Conservation (phyloP, 2,329 filamentous ascomycete species). For the Thielaviopsis populi region DNA sequence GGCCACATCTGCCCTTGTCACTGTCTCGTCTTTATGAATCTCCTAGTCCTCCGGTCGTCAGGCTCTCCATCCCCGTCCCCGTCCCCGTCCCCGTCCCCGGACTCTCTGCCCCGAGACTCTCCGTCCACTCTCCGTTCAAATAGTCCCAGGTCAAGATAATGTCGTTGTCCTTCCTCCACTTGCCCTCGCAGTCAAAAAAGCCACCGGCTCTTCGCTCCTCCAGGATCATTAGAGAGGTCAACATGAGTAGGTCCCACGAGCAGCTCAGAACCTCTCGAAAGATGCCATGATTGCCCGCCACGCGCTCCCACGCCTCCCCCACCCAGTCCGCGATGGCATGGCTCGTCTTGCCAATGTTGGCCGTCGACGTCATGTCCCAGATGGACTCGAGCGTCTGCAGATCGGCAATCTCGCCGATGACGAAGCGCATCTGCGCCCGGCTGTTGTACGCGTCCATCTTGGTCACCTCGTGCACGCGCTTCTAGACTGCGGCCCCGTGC, state of each 20-base stretch:
- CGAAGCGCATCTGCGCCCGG: background rate
- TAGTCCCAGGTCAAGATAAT: conserved; percentile 4
- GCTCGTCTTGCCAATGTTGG: background rate
- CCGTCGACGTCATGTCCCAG: background rate
- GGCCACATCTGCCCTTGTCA: no score
- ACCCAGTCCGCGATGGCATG: conserved; percentile 9
- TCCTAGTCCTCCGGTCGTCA: no score
- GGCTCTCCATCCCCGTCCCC: no score
- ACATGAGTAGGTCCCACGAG: background rate
- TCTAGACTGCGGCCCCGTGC: background rate
- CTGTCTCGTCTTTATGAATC: no score
- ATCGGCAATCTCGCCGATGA: background rate
- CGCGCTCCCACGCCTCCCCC: background rate
- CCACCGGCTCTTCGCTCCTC: background rate
- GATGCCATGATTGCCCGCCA: background rate
- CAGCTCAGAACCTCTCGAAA: background rate
- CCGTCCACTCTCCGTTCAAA: background rate
- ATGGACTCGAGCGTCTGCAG: background rate
- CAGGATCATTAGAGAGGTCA: conserved; percentile 2
- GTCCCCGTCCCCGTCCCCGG: background rate
- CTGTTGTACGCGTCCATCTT: conserved; percentile 8
- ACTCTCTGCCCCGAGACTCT: background rate
- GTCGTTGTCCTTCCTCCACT: background rate
- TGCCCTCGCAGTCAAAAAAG: background rate
- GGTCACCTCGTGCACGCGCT: conserved; percentile 3